A percentile compares a stretch with the other conserved stretches of the same genome.
phyloP scores from a whole-genome alignment of 1,284 basidiomycete genomes.

The Microbotryum intermedium region DNA sequence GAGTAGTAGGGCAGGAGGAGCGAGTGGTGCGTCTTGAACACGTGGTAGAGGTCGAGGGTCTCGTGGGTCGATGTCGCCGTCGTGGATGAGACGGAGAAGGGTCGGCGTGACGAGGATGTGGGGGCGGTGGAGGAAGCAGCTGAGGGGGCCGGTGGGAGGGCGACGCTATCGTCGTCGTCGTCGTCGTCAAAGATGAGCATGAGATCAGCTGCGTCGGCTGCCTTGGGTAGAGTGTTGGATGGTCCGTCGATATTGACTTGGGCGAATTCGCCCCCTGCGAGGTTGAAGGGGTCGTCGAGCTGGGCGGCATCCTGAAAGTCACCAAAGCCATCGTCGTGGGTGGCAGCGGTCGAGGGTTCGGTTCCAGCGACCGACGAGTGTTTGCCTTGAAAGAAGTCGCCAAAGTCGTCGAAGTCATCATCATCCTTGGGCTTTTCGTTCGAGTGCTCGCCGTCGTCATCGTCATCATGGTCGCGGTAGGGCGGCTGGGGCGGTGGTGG shows the following conservation, averaged over 20 bases:
- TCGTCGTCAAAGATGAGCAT: constrained; percentile 24
- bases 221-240: neutral
- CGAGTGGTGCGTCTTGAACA: constrained; percentile 28
- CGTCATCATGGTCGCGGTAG: constrained; percentile 40
- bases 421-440: constrained; percentile 2
- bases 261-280: neutral
- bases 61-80: neutral
- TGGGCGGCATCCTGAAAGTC: constrained; percentile 48
- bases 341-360: neutral
- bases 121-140: constrained; percentile 7
- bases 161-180: neutral
- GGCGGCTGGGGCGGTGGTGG: too few species aligned
- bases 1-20: constrained; percentile 32
- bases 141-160: neutral
- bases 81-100: neutral
- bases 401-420: constrained; percentile 75
- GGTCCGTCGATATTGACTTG: neutral
- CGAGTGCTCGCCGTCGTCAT: constrained; percentile 66
- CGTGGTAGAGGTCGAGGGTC: constrained; percentile 5
- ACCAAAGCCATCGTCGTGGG: constrained; percentile 46
- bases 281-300: constrained; percentile 19
- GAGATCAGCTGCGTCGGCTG: constrained; percentile 6
- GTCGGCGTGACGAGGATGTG: neutral
- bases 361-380: constrained; percentile 30
- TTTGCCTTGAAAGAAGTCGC: constrained; percentile 54